Evolutionary conservation across 2,329 filamentous ascomycete species (phyloP), one percentile per base, ranked within the genome.

Genomic region (Tolypocladium tundrense): DNA sequence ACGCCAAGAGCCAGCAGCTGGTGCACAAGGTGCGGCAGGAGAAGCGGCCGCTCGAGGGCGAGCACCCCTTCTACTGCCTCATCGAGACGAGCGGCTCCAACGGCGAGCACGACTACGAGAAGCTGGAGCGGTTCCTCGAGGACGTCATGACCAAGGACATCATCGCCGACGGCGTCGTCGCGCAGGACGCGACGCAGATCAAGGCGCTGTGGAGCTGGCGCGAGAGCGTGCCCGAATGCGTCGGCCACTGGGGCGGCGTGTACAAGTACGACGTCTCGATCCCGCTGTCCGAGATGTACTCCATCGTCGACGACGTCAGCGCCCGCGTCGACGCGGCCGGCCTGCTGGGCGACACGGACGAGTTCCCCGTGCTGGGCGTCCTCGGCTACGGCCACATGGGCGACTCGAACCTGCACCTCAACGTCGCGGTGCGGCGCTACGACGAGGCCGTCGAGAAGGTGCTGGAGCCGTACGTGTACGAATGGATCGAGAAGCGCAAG

Each of bases 211-310:
- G 94, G 94, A 81, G 84, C 59, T 97, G 92, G 85, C 86, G 94
- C 62, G 94, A 99, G 77, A 91, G 91, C 64, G 90, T 99, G 65
- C 87, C 92, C 0, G 94, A 99, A 76, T 86, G 87, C 52, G 79
- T 95, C 33, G 90, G 90, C 61, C 91, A 97, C 72, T 91, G 88
- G 75, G 95, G 94, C 59, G 94, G 92, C 51, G 92, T 94, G 10
- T 99, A 99, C 82, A 99, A 99, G 77, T 99, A 99, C 72, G 94
- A 99, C 69, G 81, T 99, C 39, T 97, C 94, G 8, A 96, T 99
- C 63, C 94, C 94, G 1, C 81, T 99, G 35, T 75, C 83, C 14
- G 87, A 96, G 64, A 84, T 99, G 67, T 99, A 99, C 75, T 79
- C 83, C 65, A 79, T 99, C 37, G 94, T 99, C 37, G 89, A 94